Evolutionary conservation across 352 stramenopile genomes (phyloP), one percentile per base, ranked within the genome.

Genomic region (Globisporangium ultimum): DNA sequence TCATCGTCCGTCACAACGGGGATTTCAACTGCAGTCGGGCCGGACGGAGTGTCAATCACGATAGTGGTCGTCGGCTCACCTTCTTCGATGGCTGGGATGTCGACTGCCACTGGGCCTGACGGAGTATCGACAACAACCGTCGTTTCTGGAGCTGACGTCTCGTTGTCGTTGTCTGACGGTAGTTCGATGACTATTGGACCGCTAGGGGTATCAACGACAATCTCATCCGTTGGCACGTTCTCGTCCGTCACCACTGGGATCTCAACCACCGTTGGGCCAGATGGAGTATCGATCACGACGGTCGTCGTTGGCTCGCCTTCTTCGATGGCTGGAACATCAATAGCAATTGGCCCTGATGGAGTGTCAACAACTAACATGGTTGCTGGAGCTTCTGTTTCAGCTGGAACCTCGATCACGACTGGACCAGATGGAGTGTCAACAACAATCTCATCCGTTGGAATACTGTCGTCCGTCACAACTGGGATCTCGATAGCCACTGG

Each of bases 31-130:
- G 14, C 15, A 10, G 28, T 24, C 6, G 49, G 49, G 0, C 58
- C 58, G 10, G 32, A 21, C n/a, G 59, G 52, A 24, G 52, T 50
- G 42, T 55, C 52, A 3, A 64, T 32, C 15, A 55, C 32, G 14
- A 64, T 18, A n/a, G 43, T 47, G 3, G 38, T 56, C 8, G 14
- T 46, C 22, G 38, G 38, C n/a, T 53, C 54, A 22, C 48, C 20
- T 34, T 48, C 9, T 24, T n/a, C 22, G 14, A 55, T 14, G 9
- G 18, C 24, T 4, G 53, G 53, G 6, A 52, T 17, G 13, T 60
- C 53, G 1, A 60, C 28, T 9, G 20, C 28, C 6, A 20, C 12
- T 22, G 48, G 13, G 40, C 36, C 48, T 0, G 36, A 41, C 34
- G 48, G 38, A 11, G 53, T 60, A 22, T 60, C 53, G 4, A 60